These are phyloP conservation scores for Castanea mollissima DNA, from an alignment of 306 rosid genomes.

Conservation along the genomic window DNA sequence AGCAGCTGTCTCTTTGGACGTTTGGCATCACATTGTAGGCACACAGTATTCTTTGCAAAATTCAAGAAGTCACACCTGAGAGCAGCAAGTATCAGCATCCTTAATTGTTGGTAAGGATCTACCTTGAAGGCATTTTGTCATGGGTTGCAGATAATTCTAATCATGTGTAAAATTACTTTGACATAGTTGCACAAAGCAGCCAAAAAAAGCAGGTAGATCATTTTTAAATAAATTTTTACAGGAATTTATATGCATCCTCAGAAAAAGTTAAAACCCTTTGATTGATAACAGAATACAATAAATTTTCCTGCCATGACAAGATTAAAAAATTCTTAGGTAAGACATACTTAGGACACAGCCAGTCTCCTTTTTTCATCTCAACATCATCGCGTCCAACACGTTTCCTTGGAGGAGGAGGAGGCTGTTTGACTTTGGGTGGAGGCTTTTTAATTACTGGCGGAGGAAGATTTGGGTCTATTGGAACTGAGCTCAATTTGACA, in stretches of 20 bases:
- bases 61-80: slow-evolving; percentile 98
- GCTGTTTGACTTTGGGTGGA: slow-evolving; percentile 90
- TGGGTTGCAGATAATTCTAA: neutral
- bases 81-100: slow-evolving; percentile 26
- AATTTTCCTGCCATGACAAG: slow-evolving; percentile 7
- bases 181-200: neutral
- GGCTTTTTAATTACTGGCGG: slow-evolving; percentile 77
- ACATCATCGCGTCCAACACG: slow-evolving; percentile 93
- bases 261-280: neutral
- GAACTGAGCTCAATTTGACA: slow-evolving; percentile 92
- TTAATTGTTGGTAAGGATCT: slow-evolving; percentile 21
- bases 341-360: slow-evolving; percentile 97
- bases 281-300: neutral
- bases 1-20: slow-evolving; percentile 97
- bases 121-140: neutral
- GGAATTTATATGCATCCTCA: slow-evolving; percentile 18
- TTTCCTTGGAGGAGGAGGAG: slow-evolving; percentile 89
- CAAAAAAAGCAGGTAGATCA: neutral
- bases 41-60: slow-evolving; percentile 80
- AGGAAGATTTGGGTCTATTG: slow-evolving; percentile 89
- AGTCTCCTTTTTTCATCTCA: slow-evolving; percentile 98
- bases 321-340: slow-evolving; percentile 13
- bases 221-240: neutral
- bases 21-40: slow-evolving; percentile 98
- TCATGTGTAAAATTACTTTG: neutral